Percentiles rank a stretch among this genome's conserved stretches.
Conservation (phyloP, 2,329 filamentous ascomycete species). For the Paramyrothecium sp. region DNA sequence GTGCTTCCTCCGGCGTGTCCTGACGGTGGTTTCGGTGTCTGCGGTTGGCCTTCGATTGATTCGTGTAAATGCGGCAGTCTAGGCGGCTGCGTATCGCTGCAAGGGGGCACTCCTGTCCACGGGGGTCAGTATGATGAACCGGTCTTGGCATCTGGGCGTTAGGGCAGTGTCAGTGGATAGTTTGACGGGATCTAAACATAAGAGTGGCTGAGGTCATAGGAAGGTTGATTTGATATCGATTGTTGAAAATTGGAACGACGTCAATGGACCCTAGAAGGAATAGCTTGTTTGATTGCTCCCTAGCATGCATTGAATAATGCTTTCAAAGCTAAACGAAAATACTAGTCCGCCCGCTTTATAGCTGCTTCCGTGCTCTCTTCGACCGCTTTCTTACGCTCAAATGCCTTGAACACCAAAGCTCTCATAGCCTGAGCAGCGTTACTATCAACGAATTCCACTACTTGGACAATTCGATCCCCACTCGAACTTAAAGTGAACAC, state of each 20-base stretch:
- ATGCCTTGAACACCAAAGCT: neutral
- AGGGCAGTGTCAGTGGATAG: neutral
- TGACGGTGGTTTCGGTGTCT: conserved; percentile 6
- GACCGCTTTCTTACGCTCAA: neutral
- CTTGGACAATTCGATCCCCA: neutral
- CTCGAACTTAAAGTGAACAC: neutral
- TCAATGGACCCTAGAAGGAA: too few species aligned
- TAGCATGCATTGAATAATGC: too few species aligned
- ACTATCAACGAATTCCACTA: neutral
- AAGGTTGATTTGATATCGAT: neutral
- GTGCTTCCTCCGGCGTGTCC: conserved; percentile 6
- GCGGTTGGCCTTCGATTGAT: conserved; percentile 7
- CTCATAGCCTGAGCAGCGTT: neutral
- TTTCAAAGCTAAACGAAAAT: too few species aligned
- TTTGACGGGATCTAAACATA: neutral
- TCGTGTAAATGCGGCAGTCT: conserved; percentile 5
- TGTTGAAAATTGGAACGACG: too few species aligned
- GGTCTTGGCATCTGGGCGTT: neutral
- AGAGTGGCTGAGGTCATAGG: neutral
- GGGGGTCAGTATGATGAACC: neutral
- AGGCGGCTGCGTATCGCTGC: conserved; percentile 6
- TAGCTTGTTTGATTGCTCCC: too few species aligned
- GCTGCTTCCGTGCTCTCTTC: neutral
- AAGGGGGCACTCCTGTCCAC: neutral
- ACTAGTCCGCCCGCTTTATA: too few species aligned